Percentiles rank a stretch among this genome's conserved stretches.
Evolutionary conservation across 441 rosid genomes (phyloP).

Genomic region (Raphanus hybrid): DNA sequence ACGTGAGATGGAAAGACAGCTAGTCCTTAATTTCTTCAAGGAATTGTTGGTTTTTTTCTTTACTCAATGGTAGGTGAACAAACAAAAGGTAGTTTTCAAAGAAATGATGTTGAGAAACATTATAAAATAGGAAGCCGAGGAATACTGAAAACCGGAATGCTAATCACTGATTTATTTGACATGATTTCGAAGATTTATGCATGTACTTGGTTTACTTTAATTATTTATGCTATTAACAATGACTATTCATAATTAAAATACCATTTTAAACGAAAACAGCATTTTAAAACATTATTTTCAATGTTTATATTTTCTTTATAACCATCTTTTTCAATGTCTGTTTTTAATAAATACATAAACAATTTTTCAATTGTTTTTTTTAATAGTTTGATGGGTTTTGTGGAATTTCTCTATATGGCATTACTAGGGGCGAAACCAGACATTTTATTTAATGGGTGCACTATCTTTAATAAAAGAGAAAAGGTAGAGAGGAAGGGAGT

Average conservation of each 20-base stretch:
- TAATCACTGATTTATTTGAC: background rate
- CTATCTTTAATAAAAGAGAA: background rate
- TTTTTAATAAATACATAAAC: too few species aligned
- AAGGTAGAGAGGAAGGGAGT: background rate
- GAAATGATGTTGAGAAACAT: background rate
- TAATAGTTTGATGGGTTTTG: background rate
- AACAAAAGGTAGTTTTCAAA: background rate
- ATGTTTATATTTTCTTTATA: too few species aligned
- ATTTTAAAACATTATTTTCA: too few species aligned
- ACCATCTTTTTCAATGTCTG: too few species aligned
- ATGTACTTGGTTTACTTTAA: background rate
- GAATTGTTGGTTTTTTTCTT: background rate
- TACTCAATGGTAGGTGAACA: background rate
- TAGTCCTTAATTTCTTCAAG: background rate
- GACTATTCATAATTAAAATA: background rate
- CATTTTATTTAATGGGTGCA: background rate
- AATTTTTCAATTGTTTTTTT: background rate
- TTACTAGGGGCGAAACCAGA: background rate
- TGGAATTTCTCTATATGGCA: background rate
- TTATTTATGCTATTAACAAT: background rate
- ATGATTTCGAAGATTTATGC: background rate
- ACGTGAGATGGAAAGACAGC: background rate
- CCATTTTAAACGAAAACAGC: background rate
- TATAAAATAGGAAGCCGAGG: background rate
- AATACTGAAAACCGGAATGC: background rate